Conservation (phyloP, 2,329 filamentous ascomycete genomes). For the Colletotrichum lentis region DNA sequence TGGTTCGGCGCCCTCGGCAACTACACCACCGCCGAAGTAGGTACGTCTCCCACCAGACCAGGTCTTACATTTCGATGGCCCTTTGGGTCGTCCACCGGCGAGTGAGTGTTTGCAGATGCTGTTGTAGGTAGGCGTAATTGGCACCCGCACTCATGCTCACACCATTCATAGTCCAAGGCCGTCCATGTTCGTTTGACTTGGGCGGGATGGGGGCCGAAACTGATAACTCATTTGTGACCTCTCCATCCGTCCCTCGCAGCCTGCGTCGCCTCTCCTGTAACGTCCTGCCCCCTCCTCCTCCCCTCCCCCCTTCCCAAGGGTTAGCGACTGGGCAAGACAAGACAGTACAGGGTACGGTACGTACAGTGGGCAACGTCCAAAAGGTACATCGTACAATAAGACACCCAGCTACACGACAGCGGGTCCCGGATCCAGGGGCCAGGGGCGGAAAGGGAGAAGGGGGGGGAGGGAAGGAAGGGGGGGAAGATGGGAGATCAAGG, state of each 20-base stretch:
- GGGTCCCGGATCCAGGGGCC: slow-evolving; percentile 8
- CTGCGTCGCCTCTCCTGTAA: not conserved
- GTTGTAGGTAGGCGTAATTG: slow-evolving; percentile 11
- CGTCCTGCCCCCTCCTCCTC: not conserved
- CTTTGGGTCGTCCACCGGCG: no score
- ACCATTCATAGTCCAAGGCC: not conserved
- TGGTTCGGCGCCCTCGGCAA: no score
- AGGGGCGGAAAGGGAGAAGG: slow-evolving; percentile 9
- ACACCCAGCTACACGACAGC: not conserved
- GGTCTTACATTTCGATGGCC: no score
- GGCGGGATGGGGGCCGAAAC: not conserved
- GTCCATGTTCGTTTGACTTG: not conserved
- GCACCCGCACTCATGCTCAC: no score
- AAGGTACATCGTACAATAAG: slow-evolving; percentile 23
- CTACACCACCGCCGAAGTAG: no score
- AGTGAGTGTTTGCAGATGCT: not conserved
- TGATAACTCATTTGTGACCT: slow-evolving; percentile 1
- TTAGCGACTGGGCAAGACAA: slow-evolving; percentile 13
- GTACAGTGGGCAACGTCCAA: slow-evolving; percentile 19
- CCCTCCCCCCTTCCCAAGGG: not conserved
- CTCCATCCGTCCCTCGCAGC: not conserved
- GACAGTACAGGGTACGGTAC: slow-evolving; percentile 2
- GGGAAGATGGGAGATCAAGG: not conserved
- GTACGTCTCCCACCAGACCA: no score
- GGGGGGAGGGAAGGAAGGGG: not conserved